Percentiles rank a stretch among this genome's conserved stretches.
These are phyloP conservation scores for Candida berthetii DNA, from an alignment of 805 yeast species.

Conservation along the genomic window DNA sequence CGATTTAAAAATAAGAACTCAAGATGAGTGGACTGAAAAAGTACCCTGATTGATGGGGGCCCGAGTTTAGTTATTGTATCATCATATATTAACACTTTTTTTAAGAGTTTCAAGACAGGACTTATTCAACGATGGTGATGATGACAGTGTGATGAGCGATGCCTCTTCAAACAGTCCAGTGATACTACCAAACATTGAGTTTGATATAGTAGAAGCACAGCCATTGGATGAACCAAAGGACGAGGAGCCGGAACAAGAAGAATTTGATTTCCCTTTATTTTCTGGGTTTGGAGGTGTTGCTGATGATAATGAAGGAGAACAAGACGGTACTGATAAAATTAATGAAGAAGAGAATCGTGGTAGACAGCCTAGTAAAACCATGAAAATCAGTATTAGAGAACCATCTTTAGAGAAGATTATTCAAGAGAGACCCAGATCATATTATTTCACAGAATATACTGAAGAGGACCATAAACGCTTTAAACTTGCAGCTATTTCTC, in stretches of 20 bases:
- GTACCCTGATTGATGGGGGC: slow-evolving; percentile 1
- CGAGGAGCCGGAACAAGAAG: slow-evolving; percentile 5
- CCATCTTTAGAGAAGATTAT: slow-evolving; percentile 16
- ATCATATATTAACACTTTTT: not conserved
- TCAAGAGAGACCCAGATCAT: slow-evolving; percentile 17
- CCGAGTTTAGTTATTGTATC: not conserved
- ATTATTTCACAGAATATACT: slow-evolving; percentile 11
- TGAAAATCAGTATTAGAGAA: slow-evolving; percentile 8
- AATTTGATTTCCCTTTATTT: slow-evolving; percentile 22
- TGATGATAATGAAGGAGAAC: not conserved
- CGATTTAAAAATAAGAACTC: not conserved
- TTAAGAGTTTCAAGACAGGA: slow-evolving; percentile 17
- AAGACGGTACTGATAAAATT: slow-evolving; percentile 5
- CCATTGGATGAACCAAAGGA: slow-evolving; percentile 1
- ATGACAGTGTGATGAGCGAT: not conserved
- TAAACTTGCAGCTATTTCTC: slow-evolving; percentile 9
- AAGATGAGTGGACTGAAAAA: slow-evolving; percentile 5
- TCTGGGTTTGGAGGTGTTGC: slow-evolving; percentile 13
- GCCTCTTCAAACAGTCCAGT: slow-evolving; percentile 4
- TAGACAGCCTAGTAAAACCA: slow-evolving; percentile 2
- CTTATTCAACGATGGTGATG: slow-evolving; percentile 11
- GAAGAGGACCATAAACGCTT: slow-evolving; percentile 6
- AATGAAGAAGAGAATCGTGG: slow-evolving; percentile 9
- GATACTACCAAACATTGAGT: slow-evolving; percentile 18
- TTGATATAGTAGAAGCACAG: slow-evolving; percentile 17